Base-by-base conservation (phyloP, 1,139 yeast species). In the Candida tetrigidarum region DNA sequence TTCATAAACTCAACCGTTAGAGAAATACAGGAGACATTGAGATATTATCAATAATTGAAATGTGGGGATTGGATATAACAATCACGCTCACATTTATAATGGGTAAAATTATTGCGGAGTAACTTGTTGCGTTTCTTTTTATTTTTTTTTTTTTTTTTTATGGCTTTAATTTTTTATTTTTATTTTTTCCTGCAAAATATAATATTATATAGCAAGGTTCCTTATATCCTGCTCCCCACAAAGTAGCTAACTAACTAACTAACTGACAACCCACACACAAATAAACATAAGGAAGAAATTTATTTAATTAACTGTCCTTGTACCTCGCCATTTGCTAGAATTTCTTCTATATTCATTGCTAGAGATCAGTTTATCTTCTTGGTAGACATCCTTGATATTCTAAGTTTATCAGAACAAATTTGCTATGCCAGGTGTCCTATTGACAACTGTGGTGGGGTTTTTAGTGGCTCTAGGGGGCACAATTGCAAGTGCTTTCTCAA, bases 381-480 rank as follows among this genome's bases (percentile, higher is more conserved):
- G 23, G 12, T 32, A 18, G 15, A 9, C 19, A 32, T 19, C 25
- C 5, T 12, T 11, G 3, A 19, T 10, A 18, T 32, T 23, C 36
- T 32, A 32, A 28, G 16, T 19, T 5, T 32, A 32, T 18, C 10
- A 6, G 22, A 32, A 14, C 11, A 23, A 5, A 19, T 32, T 32
- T 32, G 36, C 11, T 32, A 32, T 32, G 36, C 36, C 36, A 18
- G 36, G 36, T n/a, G 25, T 32, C 12, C 5, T 32, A 11, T 2
- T 32, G 5, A 11, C 36, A n/a, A 32, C 36, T 6, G 11, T 32
- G 10, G 22, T 11, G n/a, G 36, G 25, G 2, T 19, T 19, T 9
- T 19, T 32, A 14, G 8, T 19, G 10, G 22, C 36, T 14, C 11
- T 32, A 11, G 25, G 8, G 5, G 36, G 36, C 10, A 32, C 23